Base-by-base conservation (phyloP, 192 early-diverging fungal species). In the Mortierella alpina region DNA sequence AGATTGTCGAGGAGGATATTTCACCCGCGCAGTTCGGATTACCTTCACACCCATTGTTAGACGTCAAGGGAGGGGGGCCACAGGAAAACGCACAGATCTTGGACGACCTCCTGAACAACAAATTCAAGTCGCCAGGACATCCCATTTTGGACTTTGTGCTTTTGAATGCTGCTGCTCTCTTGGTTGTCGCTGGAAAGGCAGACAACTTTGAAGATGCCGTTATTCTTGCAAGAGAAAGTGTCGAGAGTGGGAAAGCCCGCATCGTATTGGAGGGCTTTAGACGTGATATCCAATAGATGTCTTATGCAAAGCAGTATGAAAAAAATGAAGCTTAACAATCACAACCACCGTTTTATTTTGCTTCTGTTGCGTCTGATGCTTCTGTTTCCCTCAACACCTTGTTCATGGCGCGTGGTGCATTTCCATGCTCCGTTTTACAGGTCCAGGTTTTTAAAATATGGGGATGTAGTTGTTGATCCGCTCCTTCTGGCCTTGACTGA, bases 401-500 rank as follows among this genome's bases (percentile, higher is more conserved):
- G 14, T 53, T 65, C 31, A 31, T 31, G 31, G 31, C 31, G 31
- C 31, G 31, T 31, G 31, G 31, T 31, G 31, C 31, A 31, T 31
- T 15, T 15, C 50, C 50, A 51, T n/a, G 11, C 50, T 51, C 50
- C 50, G 17, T 51, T n/a, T 15, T 1, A n/a, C 50, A 4, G 50
- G 50, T 51, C 50, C 54, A 64, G 40, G n/a, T 7, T 15, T 15
- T 79, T 88, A 97, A 83, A 96, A 97, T 46, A 98, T 94, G 10
- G 94, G 84, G 51, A 97, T 98, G 85, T 97, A 99, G 83, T 93
- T 95, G 84, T 89, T 92, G 85, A 99, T 95, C 75, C 94, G 89
- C 66, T 97, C 96, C 88, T 96, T 97, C 79, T 98, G 96, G 67
- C 95, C 91, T 86, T 97, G 97, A n/a, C 95, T 93, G 80, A 99